Base-by-base conservation (phyloP, 768 basidiomycete species). In the Agrocybe chaxingu region DNA sequence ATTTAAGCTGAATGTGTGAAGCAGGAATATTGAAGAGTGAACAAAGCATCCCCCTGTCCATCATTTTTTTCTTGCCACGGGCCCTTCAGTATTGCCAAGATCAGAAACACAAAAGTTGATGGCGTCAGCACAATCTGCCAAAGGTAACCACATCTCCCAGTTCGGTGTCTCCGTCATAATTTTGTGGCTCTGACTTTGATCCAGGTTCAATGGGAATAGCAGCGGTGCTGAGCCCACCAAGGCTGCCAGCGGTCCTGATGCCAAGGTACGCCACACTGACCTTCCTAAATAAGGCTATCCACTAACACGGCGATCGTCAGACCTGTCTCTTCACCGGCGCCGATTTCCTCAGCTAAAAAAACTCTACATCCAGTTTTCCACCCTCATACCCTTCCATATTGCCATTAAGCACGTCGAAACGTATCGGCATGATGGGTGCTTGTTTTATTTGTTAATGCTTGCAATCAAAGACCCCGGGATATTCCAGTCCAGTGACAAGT, bases 1-100 rank as follows among this genome's bases (percentile, higher is more conserved):
- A n/a, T 19, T 31, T 13, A 40, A 8, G 32, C 11, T 18, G 47
- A 36, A 3, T 18, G 38, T 33, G 33, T 4, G 6, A 10, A 12
- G 7, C 49, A 70, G 66, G n/a, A 70, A 69, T 55, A 68, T 67
- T 54, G 69, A 1, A 16, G 16, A 70, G 68, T 70, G 48, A 61
- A 66, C 48, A 18, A 7, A 8, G 1, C 8, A 24, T 34, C 33
- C 10, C 13, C 36, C 13, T 9, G 1, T 9, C 2, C 8, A 29
- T 11, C 2, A 8, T 31, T 4, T 16, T 40, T 38, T 7, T 19
- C 19, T n/a, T 37, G 43, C 51, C 2, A 35, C 16, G 32, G 8
- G 42, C 37, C 39, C 41, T 52, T 11, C 13, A 69, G 66, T 50
- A 65, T 66, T 43, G 69, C 65, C 3, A 68, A 48, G 7, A 69